Base-by-base conservation (phyloP, 2,329 filamentous ascomycete genomes). In the Colletotrichum tropicale region DNA sequence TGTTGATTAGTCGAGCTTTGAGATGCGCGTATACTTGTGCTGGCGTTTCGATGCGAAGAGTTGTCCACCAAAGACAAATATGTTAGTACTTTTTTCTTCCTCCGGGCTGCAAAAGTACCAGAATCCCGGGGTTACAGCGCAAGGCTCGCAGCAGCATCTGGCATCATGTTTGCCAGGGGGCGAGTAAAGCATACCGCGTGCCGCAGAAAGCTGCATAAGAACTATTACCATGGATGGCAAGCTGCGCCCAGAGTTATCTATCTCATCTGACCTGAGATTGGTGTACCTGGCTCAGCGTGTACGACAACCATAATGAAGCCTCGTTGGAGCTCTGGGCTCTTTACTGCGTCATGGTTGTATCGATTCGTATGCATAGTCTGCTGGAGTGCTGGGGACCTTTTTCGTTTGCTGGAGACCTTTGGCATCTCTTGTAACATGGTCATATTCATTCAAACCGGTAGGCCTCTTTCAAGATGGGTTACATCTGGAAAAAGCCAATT, bases 261-360 rank as follows among this genome's bases (percentile, higher is more conserved):
- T 43, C 43, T 68, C 38, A 21, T 55, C 62, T 56, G 52, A 36
- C 13, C 32, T 34, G n/a, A 34, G 69, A 72, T 64, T 75, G 62
- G 69, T 75, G 73, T 71, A 52, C 69, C 72, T 73, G 69, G 32
- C 55, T 38, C 43, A 64, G 62, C 55, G 67, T 48, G 69, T 73
- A 52, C 34, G 28, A 75, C 32, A 16, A 43, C 5, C 68, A n/a
- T 26, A 48, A 18, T 28, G 68, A 55, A 61, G 69, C 61, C 21
- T n/a, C 21, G 4, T 30, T 12, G 21, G 15, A 9, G 15, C 16
- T 43, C 15, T 18, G 24, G 48, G 58, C 30, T 66, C 48, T 28
- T 24, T 36, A 38, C 24, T 30, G n/a, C 13, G 13, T 24, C n/a
- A 12, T 28, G 18, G 48, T 26, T 56, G 48, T 24, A 32, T 55